A percentile compares a stretch with the other conserved stretches of the same genome.
Conservation (phyloP, 2,329 filamentous ascomycete genomes). For the Diaporthe sp. region DNA sequence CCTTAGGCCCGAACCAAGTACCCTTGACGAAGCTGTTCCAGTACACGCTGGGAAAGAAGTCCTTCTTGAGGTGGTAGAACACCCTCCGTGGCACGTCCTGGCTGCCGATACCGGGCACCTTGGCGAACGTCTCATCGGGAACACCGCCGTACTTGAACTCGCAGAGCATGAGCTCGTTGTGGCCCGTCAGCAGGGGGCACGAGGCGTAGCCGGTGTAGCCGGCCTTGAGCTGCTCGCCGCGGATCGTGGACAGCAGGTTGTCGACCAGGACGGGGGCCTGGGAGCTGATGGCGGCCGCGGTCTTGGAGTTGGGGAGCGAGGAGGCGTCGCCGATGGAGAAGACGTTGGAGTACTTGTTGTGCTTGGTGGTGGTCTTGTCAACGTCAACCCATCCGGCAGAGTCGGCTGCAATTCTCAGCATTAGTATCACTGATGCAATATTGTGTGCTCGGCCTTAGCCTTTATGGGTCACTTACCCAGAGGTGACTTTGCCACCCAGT, state of each 20-base stretch:
- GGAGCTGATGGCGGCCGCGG: conserved; percentile 58
- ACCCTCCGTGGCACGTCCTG: conserved; percentile 54
- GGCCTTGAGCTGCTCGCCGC: conserved; percentile 49
- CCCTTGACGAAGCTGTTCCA: conserved; percentile 49
- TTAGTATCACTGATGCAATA: conserved; percentile 49
- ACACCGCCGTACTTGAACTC: conserved; percentile 62
- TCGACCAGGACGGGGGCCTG: conserved; percentile 58
- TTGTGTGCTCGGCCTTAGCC: not conserved
- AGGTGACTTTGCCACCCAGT: conserved; percentile 43
- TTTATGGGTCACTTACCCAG: conserved; percentile 43
- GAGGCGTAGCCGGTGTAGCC: conserved; percentile 59
- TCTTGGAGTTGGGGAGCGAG: conserved; percentile 57
- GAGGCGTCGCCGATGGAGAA: conserved; percentile 56
- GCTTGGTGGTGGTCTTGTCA: conserved; percentile 42
- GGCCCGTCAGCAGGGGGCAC: conserved; percentile 59
- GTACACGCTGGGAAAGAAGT: conserved; percentile 54
- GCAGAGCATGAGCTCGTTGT: conserved; percentile 59
- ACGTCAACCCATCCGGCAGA: conserved; percentile 43
- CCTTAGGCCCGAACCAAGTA: conserved; percentile 48
- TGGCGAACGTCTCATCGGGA: conserved; percentile 58
- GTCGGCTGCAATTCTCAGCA: conserved; percentile 30
- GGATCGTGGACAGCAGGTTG: conserved; percentile 53
- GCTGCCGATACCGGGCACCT: conserved; percentile 47
- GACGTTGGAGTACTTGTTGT: conserved; percentile 52
- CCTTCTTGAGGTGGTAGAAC: conserved; percentile 60